These are phyloP conservation scores for Pythium rhizo-oryzae DNA, from an alignment of 352 stramenopile species.

Conservation along the genomic window DNA sequence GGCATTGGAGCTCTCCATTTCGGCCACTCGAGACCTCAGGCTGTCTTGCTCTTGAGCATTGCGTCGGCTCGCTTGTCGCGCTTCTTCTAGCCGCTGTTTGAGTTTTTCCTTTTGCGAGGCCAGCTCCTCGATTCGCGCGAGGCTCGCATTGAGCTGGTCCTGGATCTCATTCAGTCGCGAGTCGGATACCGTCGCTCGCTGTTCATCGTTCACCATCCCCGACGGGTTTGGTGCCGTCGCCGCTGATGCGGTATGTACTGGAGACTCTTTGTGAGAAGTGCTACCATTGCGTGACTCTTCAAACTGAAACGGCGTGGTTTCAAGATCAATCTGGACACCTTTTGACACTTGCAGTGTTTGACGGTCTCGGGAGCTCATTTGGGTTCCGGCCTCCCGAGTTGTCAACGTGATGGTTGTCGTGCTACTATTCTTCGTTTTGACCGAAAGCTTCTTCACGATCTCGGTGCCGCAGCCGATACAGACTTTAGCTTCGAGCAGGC, in stretches of 20 bases:
- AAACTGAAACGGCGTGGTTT: conserved; percentile 5
- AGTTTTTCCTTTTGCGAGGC: conserved; percentile 38
- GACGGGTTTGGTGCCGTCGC: neutral
- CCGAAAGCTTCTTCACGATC: neutral
- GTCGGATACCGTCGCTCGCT: neutral
- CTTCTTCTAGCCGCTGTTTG: conserved; percentile 25
- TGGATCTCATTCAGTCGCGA: conserved; percentile 9
- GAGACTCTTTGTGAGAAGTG: no score
- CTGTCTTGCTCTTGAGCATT: conserved; percentile 29
- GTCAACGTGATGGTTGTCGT: neutral
- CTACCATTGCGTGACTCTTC: neutral
- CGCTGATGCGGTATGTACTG: neutral
- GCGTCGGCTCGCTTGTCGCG: conserved; percentile 30
- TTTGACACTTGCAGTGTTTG: conserved; percentile 3
- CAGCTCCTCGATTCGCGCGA: conserved; percentile 29
- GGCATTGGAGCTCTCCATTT: conserved; percentile 26
- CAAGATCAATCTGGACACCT: conserved; percentile 5
- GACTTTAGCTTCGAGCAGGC: conserved; percentile 7
- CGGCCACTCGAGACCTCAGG: conserved; percentile 29
- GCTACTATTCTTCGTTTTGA: neutral
- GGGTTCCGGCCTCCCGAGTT: neutral
- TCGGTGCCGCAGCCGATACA: conserved; percentile 3
- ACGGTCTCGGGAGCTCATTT: conserved; percentile 7
- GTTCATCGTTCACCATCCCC: neutral
- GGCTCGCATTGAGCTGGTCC: conserved; percentile 18